Conservation (phyloP, 1,284 basidiomycete species). For the Taiwanofungus camphoratus region DNA sequence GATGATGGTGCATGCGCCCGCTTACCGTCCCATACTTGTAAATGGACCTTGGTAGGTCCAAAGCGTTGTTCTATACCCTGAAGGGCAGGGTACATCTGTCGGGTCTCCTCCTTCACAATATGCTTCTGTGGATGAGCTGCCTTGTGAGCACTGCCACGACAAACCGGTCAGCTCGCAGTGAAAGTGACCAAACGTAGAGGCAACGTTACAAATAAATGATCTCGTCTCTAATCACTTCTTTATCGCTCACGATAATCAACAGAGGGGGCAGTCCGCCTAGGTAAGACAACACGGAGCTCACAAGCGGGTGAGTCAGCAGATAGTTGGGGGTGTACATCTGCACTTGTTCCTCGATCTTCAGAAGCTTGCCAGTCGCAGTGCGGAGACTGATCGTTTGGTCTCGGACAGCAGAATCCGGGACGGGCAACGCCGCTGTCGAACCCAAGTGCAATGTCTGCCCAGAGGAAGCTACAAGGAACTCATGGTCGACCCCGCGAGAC, state of each 20-base stretch:
- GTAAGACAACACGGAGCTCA: slow-evolving; percentile 80
- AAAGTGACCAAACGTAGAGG: not conserved
- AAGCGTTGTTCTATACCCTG: slow-evolving; percentile 58
- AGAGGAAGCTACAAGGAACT: slow-evolving; percentile 6
- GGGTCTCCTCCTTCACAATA: slow-evolving; percentile 57
- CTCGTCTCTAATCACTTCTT: slow-evolving; percentile 91
- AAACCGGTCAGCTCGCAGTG: not conserved
- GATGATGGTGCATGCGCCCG: slow-evolving; percentile 1
- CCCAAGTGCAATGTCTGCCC: slow-evolving; percentile 32
- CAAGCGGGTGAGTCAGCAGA: slow-evolving; percentile 78
- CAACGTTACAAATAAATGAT: slow-evolving; percentile 70
- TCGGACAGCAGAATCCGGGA: slow-evolving; percentile 21
- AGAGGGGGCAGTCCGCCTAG: slow-evolving; percentile 90
- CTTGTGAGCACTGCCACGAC: slow-evolving; percentile 79
- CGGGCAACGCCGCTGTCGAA: slow-evolving; percentile 39
- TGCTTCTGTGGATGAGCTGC: slow-evolving; percentile 81
- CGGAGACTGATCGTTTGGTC: slow-evolving; percentile 41
- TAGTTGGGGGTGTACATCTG: slow-evolving; percentile 89
- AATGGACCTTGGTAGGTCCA: slow-evolving; percentile 81
- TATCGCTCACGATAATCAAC: slow-evolving; percentile 82
- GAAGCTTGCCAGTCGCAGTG: slow-evolving; percentile 41
- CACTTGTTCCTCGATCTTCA: slow-evolving; percentile 66
- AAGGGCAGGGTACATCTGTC: slow-evolving; percentile 60
- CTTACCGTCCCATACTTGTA: slow-evolving; percentile 81
- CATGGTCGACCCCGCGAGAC: slow-evolving; percentile 5